Base-by-base conservation (phyloP, 441 rosid genomes). In the Corymbia citriodora region DNA sequence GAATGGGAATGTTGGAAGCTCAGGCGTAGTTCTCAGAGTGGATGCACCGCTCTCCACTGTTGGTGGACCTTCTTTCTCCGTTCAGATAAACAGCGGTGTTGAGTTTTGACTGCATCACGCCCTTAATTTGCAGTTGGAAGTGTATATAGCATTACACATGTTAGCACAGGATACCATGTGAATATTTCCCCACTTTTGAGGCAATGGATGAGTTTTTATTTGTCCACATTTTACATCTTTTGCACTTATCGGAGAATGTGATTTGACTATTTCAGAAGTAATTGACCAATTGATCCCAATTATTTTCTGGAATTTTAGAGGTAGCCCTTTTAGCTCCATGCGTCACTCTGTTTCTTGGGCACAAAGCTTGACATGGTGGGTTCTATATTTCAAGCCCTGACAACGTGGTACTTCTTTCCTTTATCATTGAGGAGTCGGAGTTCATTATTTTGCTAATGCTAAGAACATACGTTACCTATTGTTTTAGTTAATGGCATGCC, bases 1-100 rank as follows among this genome's bases (percentile, higher is more conserved):
- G 99, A 97, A 97, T 87, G 98, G 98, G 27, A 96, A 96, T 92
- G 92, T 94, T 2, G 99, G 99, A 89, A 95, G 95, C 91, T 95
- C 97, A 14, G 99, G 99, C 87, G 57, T 98, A 29, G 99, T 97
- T 25, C 82, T 96, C 89, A 93, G 97, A 92, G 96, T 94, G 63
- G 99, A 98, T 90, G 93, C 96, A 25, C 97, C 98, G 3, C 95
- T 97, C 88, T 93, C 96, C 7, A 90, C 91, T 88, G 94, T 95
- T 40, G 96, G 97, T 53, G 93, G 92, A 61, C 97, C 99, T 57
- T 96, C 98, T 27, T 94, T 95, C 90, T 96, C 99, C 31, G 91
- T 98, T 89, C 99, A 97, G 95, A 94, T 97, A 92, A 97, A 97
- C 90, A 96, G 96, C 48, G 95, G 97, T 31, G 93, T 97, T 23